Percentiles rank a stretch among this genome's conserved stretches.
These are phyloP conservation scores for Pseudocercospora cruenta DNA, from an alignment of 2,329 filamentous ascomycete species.

Conservation along the genomic window DNA sequence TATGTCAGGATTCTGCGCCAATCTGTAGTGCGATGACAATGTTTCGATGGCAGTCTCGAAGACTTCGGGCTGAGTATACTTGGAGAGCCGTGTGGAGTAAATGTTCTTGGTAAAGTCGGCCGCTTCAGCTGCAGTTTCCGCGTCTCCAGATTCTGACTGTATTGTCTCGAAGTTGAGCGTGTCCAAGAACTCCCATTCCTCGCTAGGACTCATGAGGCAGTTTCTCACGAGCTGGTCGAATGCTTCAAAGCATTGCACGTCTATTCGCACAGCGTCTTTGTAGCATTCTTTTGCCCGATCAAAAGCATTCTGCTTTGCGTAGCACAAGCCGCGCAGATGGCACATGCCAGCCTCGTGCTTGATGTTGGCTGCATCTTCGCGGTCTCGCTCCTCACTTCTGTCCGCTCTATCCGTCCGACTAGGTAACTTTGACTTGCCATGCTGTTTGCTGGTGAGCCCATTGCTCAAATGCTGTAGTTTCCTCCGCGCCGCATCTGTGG, in stretches of 20 bases:
- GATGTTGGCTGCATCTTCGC: constrained; percentile 73
- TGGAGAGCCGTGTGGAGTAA: constrained; percentile 92
- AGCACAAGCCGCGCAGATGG: constrained; percentile 89
- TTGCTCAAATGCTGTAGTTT: constrained; percentile 69
- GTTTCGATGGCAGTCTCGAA: constrained; percentile 87
- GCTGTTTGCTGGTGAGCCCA: constrained; percentile 48
- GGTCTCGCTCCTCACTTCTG: constrained; percentile 63
- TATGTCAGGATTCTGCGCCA: constrained; percentile 84
- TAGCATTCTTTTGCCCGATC: constrained; percentile 98
- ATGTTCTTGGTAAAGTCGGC: constrained; percentile 94
- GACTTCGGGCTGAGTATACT: constrained; percentile 84
- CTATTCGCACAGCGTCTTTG: constrained; percentile 94
- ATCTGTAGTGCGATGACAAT: constrained; percentile 89
- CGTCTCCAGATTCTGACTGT: constrained; percentile 61
- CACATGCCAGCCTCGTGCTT: constrained; percentile 97
- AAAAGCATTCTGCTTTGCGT: constrained; percentile 95
- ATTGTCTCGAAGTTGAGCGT: constrained; percentile 89
- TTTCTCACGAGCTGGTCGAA: constrained; percentile 99
- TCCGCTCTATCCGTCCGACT: constrained; percentile 57
- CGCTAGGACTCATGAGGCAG: constrained; percentile 82
- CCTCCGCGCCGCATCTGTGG: constrained; percentile 65
- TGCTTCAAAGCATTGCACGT: constrained; percentile 97
- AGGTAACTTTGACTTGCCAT: constrained; percentile 44
- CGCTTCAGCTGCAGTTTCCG: constrained; percentile 75
- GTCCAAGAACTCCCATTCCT: constrained; percentile 87